These are phyloP conservation scores for Phytopythium vexans DNA, from an alignment of 352 stramenopile species.

Conservation along the genomic window DNA sequence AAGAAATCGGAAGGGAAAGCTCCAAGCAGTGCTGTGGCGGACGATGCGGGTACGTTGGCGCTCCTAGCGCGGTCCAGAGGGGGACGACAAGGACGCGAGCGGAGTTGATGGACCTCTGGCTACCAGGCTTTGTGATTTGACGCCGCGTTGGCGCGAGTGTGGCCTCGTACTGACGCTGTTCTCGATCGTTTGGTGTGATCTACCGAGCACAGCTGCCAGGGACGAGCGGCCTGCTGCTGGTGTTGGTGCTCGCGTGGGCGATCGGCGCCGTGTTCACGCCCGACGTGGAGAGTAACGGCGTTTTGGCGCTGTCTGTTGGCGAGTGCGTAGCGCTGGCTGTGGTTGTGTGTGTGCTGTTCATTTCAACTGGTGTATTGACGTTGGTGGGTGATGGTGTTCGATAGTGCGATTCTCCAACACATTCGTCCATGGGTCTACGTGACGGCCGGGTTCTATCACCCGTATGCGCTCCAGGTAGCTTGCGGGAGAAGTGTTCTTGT, in stretches of 20 bases:
- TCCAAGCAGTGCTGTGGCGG: no score
- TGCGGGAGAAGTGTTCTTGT: no score
- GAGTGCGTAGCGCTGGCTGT: constrained; percentile 44
- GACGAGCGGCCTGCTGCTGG: constrained; percentile 58
- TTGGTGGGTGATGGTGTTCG: not conserved
- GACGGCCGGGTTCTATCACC: constrained; percentile 84
- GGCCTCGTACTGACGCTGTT: not conserved
- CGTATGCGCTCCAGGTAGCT: constrained; percentile 63
- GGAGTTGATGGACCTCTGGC: no score
- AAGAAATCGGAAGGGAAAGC: no score
- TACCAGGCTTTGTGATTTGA: no score
- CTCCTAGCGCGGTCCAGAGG: no score
- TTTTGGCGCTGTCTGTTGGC: constrained; percentile 74
- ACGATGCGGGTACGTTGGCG: no score
- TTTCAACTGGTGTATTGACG: no score
- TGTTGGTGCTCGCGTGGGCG: constrained; percentile 67
- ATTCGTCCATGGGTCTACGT: constrained; percentile 87
- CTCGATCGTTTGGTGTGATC: not conserved
- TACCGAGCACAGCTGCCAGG: constrained; percentile 46
- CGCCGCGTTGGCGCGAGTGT: not conserved
- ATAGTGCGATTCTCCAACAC: constrained; percentile 77
- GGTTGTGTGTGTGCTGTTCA: not conserved
- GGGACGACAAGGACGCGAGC: no score
- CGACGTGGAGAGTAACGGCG: constrained; percentile 54
- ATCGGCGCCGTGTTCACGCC: constrained; percentile 75